Evolutionary conservation across 805 yeast species (phyloP), one percentile per base, ranked within the genome.

Genomic region (Vanderwaltozyma verrucispora): DNA sequence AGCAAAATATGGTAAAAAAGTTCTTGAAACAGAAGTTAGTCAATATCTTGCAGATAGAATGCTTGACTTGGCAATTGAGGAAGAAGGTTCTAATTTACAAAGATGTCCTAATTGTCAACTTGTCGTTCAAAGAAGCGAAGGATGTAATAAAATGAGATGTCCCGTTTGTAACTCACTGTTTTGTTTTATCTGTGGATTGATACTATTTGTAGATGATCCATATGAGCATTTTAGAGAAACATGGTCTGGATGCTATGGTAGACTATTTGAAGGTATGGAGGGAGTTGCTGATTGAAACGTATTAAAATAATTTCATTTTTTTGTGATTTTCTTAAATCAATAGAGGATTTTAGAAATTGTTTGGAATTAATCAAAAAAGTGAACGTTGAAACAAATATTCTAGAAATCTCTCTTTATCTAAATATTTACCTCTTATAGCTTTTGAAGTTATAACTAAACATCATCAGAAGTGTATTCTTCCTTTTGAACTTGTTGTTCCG

Each of bases 101-200:
- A 53, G 63, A 36, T 77, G 83, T 44, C 83, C 84, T 0, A 52
- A 54, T 4, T 77, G 83, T 48, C 51, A 54, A 13, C 48, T 67
- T 2, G 67, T 67, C 6, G 68, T 74, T 5, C 74, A 74, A 41
- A 66, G 74, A 40, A 59, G 68, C 18, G 81, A 75, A 45, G 85
- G 83, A 5, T 77, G 83, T 51, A 77, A 76, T 48, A 75, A 73
- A 47, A 75, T 77, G 78, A 64, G 62, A 28, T 77, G 85, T 47
- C 44, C 63, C 0, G 56, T 65, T 5, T 77, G 84, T 43, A 44
- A 47, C 4, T 59, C 68, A 0, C 47, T 54, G 30, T 77, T 77
- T 44, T 77, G 84, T 49, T 72, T 69, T 41, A 31, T 74, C 9
- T 77, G 84, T 56, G 77, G 77, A 2, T 51, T 48, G 2, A 43